phyloP scores from a whole-genome alignment of 768 basidiomycete species.

The Strobilomyces confusus region DNA sequence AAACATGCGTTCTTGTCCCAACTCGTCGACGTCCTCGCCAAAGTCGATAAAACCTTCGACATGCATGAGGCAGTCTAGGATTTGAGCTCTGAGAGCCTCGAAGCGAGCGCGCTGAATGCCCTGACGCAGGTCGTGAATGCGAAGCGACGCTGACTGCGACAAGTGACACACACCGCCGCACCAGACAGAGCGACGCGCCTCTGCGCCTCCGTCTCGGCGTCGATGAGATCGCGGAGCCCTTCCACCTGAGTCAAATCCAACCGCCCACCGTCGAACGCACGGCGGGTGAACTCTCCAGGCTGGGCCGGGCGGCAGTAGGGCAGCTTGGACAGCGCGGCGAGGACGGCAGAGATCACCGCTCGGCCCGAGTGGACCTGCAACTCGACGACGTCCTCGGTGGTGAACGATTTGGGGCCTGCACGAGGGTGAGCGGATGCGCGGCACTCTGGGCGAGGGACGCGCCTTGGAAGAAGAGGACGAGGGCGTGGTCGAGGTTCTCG shows the following conservation, averaged over 20 bases:
- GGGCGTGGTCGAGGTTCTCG: conserved; percentile 71
- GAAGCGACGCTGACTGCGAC: neutral
- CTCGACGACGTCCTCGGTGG: conserved; percentile 78
- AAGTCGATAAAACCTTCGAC: conserved; percentile 92
- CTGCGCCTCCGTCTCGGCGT: conserved; percentile 85
- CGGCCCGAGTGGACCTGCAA: conserved; percentile 85
- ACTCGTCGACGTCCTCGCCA: conserved; percentile 79
- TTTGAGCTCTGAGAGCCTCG: conserved; percentile 57
- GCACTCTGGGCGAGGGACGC: conserved; percentile 10
- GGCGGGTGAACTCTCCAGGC: conserved; percentile 85
- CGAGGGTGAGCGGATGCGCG: neutral
- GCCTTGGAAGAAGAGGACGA: conserved; percentile 83
- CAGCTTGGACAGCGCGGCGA: conserved; percentile 57
- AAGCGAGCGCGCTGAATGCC: conserved; percentile 59
- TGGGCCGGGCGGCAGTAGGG: conserved; percentile 73
- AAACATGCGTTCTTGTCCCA: conserved; percentile 72
- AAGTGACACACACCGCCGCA: conserved; percentile 52
- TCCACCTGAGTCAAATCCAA: conserved; percentile 89
- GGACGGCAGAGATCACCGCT: conserved; percentile 69
- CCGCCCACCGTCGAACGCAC: conserved; percentile 76
- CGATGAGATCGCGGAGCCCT: conserved; percentile 80
- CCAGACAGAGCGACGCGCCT: conserved; percentile 66
- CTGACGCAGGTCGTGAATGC: conserved; percentile 37
- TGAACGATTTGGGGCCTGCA: conserved; percentile 75
- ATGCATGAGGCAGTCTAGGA: conserved; percentile 70